Conservation (phyloP, 257 asterid genomes). For the Solanum bulbocastanum region DNA sequence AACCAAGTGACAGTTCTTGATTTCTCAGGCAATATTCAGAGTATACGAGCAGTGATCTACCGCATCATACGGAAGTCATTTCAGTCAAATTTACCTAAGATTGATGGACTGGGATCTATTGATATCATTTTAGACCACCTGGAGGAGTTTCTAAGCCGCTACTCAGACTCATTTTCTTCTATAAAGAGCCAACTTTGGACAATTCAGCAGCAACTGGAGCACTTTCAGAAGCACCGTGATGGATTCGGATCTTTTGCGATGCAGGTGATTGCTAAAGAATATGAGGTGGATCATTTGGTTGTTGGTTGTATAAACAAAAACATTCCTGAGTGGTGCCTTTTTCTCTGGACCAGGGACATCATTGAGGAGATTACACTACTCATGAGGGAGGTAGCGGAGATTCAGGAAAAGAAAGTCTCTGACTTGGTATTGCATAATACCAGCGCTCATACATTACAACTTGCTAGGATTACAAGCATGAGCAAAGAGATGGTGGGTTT, state of each 20-base stretch:
- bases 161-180: neutral
- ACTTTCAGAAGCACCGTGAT: neutral
- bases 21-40: neutral
- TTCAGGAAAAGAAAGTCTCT: neutral
- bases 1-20: neutral
- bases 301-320: neutral
- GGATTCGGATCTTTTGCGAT: neutral
- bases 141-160: neutral
- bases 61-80: neutral
- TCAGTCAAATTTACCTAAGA: neutral
- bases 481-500: neutral
- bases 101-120: neutral
- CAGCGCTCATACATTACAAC: neutral
- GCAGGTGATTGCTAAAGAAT: neutral
- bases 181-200: neutral
- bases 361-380: neutral
- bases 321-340: neutral
- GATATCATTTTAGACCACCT: neutral
- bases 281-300: constrained; percentile 10
- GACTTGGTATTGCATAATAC: neutral
- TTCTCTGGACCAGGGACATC: neutral
- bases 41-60: neutral
- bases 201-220: neutral
- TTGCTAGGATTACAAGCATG: neutral
- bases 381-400: neutral